Evolutionary conservation across 352 stramenopile genomes (phyloP).

Genomic region (Phytopythium sindhum): DNA sequence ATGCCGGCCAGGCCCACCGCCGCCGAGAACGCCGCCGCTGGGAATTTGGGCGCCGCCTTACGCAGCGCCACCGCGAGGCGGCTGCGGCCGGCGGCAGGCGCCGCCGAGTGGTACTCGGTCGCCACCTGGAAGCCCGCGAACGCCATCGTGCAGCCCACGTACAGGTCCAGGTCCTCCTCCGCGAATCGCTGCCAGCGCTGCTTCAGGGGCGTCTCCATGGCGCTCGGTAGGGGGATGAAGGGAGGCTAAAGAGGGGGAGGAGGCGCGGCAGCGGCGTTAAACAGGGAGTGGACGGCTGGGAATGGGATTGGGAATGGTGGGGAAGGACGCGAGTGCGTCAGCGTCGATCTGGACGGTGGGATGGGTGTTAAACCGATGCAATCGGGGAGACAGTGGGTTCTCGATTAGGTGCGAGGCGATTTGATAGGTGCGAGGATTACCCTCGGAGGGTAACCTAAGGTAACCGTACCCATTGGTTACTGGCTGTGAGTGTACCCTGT

Average conservation of each 20-base stretch:
- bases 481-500: too few relatives aligned
- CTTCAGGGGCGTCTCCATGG: constrained; percentile 22
- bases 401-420: too few relatives aligned
- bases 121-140: constrained; percentile 23
- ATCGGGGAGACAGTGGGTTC: too few relatives aligned
- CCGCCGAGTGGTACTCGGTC: constrained; percentile 23
- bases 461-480: too few relatives aligned
- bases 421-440: neutral
- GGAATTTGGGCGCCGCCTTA: constrained; percentile 33
- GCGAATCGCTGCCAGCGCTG: constrained; percentile 44
- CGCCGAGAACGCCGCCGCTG: constrained; percentile 30
- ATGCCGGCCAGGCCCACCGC: constrained; percentile 52
- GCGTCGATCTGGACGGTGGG: neutral
- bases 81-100: constrained; percentile 2
- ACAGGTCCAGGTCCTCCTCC: constrained; percentile 36
- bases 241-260: neutral
- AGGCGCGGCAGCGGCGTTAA: neutral
- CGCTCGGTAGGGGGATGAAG: neutral
- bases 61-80: constrained; percentile 28
- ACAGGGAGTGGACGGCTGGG: too few relatives aligned
- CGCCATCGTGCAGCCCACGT: constrained; percentile 25
- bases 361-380: neutral
- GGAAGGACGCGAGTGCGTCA: neutral
- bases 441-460: too few relatives aligned
- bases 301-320: neutral